phyloP scores from a whole-genome alignment of 805 yeast species.

The Barnettozyma botsteinii region DNA sequence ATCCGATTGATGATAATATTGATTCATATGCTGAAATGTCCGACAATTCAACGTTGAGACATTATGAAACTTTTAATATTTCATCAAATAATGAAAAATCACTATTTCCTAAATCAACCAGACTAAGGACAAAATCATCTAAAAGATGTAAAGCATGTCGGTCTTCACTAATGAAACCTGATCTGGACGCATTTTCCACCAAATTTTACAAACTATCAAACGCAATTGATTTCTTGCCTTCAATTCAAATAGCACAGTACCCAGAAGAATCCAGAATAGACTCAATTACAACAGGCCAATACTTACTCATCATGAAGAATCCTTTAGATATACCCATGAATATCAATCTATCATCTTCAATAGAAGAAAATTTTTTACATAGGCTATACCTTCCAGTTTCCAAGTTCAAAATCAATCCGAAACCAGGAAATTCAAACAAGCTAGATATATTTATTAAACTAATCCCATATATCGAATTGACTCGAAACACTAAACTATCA shows the following conservation, averaged over 20 bases:
- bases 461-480: slow-evolving; percentile 29
- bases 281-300: neutral
- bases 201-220: slow-evolving; percentile 26
- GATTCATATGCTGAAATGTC: too few species aligned
- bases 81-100: slow-evolving; percentile 1
- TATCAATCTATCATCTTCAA: slow-evolving; percentile 14
- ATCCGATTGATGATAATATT: neutral
- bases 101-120: slow-evolving; percentile 16
- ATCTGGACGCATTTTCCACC: slow-evolving; percentile 18
- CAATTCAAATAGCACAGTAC: slow-evolving; percentile 7
- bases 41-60: too few species aligned
- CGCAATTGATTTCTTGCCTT: slow-evolving; percentile 24
- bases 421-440: slow-evolving; percentile 16
- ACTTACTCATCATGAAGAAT: slow-evolving; percentile 14
- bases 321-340: slow-evolving; percentile 12
- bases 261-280: slow-evolving; percentile 3
- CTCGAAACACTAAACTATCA: slow-evolving; percentile 23
- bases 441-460: slow-evolving; percentile 18
- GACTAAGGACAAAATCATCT: slow-evolving; percentile 18
- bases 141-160: slow-evolving; percentile 27
- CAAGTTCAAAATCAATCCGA: slow-evolving; percentile 12
- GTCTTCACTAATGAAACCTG: slow-evolving; percentile 25
- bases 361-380: slow-evolving; percentile 1
- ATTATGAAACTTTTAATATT: neutral
- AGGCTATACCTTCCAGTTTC: slow-evolving; percentile 18